Conservation (phyloP, 371 early-diverging fungal genomes). For the Encephalitozoon romaleae region DNA sequence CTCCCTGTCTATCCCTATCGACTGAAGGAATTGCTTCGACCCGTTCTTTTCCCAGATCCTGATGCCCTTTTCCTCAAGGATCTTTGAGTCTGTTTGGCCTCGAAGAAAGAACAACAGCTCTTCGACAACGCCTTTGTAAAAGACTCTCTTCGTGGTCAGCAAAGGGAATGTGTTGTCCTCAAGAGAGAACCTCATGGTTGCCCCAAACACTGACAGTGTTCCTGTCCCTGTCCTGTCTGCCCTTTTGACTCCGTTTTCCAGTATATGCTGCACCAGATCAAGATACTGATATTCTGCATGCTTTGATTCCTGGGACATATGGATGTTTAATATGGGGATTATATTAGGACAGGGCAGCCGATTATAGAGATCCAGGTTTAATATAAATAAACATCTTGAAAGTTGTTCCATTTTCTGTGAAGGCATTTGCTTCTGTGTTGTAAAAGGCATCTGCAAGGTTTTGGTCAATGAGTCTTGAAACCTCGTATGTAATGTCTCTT, state of each 20-base stretch:
- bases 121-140: conserved; percentile 77
- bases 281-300: conserved; percentile 75
- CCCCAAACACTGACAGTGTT: conserved; percentile 81
- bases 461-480: not conserved
- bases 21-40: conserved; percentile 76
- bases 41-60: conserved; percentile 97
- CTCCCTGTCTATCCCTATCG: conserved; percentile 68
- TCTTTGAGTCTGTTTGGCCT: conserved; percentile 76
- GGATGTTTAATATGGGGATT: not conserved
- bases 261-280: conserved; percentile 68
- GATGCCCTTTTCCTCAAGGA: conserved; percentile 71
- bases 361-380: not conserved
- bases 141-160: conserved; percentile 88
- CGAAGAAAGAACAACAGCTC: conserved; percentile 92
- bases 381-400: not conserved
- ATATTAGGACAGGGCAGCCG: not conserved
- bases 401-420: not conserved
- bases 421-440: not conserved
- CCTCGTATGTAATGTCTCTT: not conserved
- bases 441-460: not conserved
- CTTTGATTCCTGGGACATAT: not conserved
- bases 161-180: conserved; percentile 72
- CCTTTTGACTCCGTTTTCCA: conserved; percentile 69
- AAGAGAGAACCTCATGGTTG: conserved; percentile 78
- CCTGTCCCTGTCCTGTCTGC: conserved; percentile 90